Evolutionary conservation across 371 early-diverging fungal genomes (phyloP), one percentile per base, ranked within the genome.

Genomic region (Mortierella sp.): DNA sequence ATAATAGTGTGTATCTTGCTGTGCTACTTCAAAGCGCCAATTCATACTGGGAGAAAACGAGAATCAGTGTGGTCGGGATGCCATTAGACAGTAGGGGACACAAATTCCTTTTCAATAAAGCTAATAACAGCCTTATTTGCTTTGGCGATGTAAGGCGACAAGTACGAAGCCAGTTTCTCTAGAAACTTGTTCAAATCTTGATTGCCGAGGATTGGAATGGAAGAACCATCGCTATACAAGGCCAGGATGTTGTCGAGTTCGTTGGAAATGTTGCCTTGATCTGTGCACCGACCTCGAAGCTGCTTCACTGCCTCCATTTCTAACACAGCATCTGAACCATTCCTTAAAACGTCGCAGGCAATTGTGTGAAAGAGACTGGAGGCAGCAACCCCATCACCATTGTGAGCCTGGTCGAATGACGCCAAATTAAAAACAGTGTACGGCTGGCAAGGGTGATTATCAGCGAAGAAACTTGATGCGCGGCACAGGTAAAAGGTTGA

Each of bases 181-280:
- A 68, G 28, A 19, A 30, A 18, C n/a, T 57, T 30, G 21, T 62
- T 62, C 7, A 68, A 57, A n/a, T 61, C n/a, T 19, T 37, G 48
- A n/a, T 62, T 68, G 37, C 9, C 37, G 37, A 37, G 37, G 63
- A 63, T 44, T n/a, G 55, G 63, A 6, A 63, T 29, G 16, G 63
- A 43, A 43, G 14, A 0, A 15, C 43, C 55, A 25, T 23, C 55
- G 16, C 43, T 18, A 53, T 53, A 63, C 51, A 43, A 43, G 43
- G 23, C 19, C 23, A 63, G 43, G 45, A 63, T 63, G 28, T 14
- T 63, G 43, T 63, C 55, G 43, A 61, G 50, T n/a, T 47, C 50
- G 19, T 18, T 30, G 29, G 50, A 30, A 50, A 51, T 51, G 29
- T 48, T 30, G 25, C 37, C 44, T n/a, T 30, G 48, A 23, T 28